phyloP scores from a whole-genome alignment of 148 eudicot species.

The Simmondsia chinensis region DNA sequence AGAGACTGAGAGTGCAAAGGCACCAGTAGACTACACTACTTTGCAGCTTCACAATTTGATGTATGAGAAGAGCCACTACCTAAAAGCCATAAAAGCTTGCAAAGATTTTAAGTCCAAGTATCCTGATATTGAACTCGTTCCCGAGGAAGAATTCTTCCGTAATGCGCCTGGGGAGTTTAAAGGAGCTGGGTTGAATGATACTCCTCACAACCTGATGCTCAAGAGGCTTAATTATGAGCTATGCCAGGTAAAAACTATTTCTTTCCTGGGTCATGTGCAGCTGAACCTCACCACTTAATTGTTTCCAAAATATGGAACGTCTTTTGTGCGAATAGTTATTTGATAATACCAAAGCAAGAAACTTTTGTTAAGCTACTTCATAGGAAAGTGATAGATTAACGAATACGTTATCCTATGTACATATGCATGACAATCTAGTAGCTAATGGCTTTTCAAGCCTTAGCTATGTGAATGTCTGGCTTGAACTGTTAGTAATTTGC shows the following conservation, averaged over 20 bases:
- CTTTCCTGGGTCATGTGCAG: too few relatives aligned
- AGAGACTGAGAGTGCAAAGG: constrained; percentile 84
- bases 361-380: too few relatives aligned
- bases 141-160: constrained; percentile 77
- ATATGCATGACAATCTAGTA: too few relatives aligned
- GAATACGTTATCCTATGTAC: too few relatives aligned
- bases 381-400: too few relatives aligned
- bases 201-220: constrained; percentile 76
- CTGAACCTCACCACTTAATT: too few relatives aligned
- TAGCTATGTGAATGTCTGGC: too few relatives aligned
- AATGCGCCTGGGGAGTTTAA: constrained; percentile 82
- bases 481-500: too few relatives aligned
- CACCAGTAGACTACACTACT: constrained; percentile 87
- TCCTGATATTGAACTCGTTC: constrained; percentile 88
- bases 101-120: constrained; percentile 94
- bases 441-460: too few relatives aligned
- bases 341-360: too few relatives aligned
- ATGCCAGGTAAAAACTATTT: constrained; percentile 42
- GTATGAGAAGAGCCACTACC: constrained; percentile 92
- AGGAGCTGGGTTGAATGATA: constrained; percentile 47
- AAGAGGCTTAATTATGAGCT: constrained; percentile 91
- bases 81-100: constrained; percentile 97
- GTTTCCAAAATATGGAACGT: too few relatives aligned
- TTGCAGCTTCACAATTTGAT: constrained; percentile 93
- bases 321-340: too few relatives aligned